Percentiles rank a stretch among this genome's conserved stretches.
These are phyloP conservation scores for Linderina pennispora DNA, from an alignment of 192 early-diverging fungal species.

Conservation along the genomic window DNA sequence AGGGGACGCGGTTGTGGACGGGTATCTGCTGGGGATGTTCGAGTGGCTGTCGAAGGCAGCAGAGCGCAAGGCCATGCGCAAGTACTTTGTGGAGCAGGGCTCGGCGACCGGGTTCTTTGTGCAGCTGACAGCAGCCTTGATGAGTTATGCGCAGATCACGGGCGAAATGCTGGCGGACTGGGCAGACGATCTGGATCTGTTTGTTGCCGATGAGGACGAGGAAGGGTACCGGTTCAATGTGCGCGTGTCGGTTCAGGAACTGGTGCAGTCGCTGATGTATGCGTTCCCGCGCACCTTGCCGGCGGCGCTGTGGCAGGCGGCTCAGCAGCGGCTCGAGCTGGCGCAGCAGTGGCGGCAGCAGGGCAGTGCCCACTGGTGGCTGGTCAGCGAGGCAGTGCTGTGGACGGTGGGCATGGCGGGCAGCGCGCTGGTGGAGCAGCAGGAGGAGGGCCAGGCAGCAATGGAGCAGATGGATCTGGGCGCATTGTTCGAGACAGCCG, in stretches of 20 bases:
- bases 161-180: slow-evolving; percentile 72
- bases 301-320: slow-evolving; percentile 49
- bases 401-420: slow-evolving; percentile 66
- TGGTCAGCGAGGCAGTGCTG: slow-evolving; percentile 76
- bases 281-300: slow-evolving; percentile 48
- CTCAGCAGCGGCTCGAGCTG: slow-evolving; percentile 44
- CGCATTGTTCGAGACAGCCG: slow-evolving; percentile 75
- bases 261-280: slow-evolving; percentile 52
- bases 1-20: slow-evolving; percentile 32
- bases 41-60: slow-evolving; percentile 37
- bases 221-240: slow-evolving; percentile 83
- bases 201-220: slow-evolving; percentile 87
- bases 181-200: slow-evolving; percentile 79
- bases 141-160: slow-evolving; percentile 80
- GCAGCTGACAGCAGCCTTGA: slow-evolving; percentile 51
- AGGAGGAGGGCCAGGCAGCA: slow-evolving; percentile 27
- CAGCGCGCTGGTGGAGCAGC: slow-evolving; percentile 51
- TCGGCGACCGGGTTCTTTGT: slow-evolving; percentile 46
- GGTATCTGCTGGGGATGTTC: slow-evolving; percentile 31
- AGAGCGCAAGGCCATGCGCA: slow-evolving; percentile 24
- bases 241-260: slow-evolving; percentile 74
- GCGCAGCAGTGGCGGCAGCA: slow-evolving; percentile 48
- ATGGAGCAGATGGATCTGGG: slow-evolving; percentile 60
- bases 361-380: slow-evolving; percentile 68
- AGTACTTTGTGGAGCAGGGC: slow-evolving; percentile 21